A percentile compares a stretch with the other conserved stretches of the same genome.
Conservation (phyloP, 2,329 filamentous ascomycete genomes). For the Aspergillus candidus region DNA sequence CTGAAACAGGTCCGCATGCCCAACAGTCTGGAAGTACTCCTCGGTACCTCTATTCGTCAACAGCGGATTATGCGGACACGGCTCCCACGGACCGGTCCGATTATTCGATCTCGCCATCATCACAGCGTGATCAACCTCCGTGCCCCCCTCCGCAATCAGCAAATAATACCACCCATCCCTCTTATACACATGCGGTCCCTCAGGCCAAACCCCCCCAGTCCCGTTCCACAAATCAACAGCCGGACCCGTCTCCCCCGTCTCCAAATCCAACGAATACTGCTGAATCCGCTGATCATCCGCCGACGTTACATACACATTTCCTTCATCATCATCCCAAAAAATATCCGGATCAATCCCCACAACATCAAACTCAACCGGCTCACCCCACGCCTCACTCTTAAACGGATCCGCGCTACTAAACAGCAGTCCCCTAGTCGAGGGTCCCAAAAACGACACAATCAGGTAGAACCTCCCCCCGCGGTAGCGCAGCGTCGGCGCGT, state of each 20-base stretch:
- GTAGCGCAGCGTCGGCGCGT: slow-evolving; percentile 37
- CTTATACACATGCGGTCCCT: slow-evolving; percentile 23
- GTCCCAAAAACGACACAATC: slow-evolving; percentile 11
- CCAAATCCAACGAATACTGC: slow-evolving; percentile 23
- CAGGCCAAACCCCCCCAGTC: slow-evolving; percentile 34
- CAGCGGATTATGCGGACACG: slow-evolving; percentile 35
- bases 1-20: slow-evolving; percentile 53
- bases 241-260: slow-evolving; percentile 9
- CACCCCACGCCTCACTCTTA: slow-evolving; percentile 9
- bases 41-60: slow-evolving; percentile 33
- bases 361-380: slow-evolving; percentile 4
- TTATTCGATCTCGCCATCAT: slow-evolving; percentile 21
- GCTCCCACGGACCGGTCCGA: slow-evolving; percentile 34
- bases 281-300: not conserved
- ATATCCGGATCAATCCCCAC: slow-evolving; percentile 1
- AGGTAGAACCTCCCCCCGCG: slow-evolving; percentile 38
- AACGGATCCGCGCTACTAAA: slow-evolving; percentile 11
- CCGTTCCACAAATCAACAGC: slow-evolving; percentile 40
- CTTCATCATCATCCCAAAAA: not conserved
- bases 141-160: slow-evolving; percentile 18
- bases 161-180: slow-evolving; percentile 25
- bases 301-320: too few species aligned
- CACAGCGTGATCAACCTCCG: slow-evolving; percentile 15
- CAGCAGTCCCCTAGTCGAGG: slow-evolving; percentile 21
- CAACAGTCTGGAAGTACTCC: slow-evolving; percentile 45